Evolutionary conservation across 495 filamentous ascomycete species (phyloP), one percentile per base, ranked within the genome.

Genomic region (Neurospora tetrasperma): DNA sequence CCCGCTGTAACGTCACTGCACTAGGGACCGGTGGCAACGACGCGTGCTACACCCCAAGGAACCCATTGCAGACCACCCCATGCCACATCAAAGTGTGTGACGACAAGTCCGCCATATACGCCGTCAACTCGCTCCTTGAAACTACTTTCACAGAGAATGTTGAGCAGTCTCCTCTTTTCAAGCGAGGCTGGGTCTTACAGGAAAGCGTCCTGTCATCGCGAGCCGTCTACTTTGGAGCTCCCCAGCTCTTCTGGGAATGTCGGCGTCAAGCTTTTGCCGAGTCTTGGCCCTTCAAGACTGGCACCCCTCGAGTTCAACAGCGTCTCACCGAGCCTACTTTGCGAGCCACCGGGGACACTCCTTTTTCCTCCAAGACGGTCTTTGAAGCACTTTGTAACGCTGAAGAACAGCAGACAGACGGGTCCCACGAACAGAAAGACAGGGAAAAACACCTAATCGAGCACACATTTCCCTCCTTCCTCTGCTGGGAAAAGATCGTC

Each of bases 221-320:
- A 39, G 70, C 74, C 1, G 69, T 75, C 0, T 73, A 75, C 73
- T 74, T 39, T 31, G 72, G 72, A 14, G 72, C 54, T 20, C 42
- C 73, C 46, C 41, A 72, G 18, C 72, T 74, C 12, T 69, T 71
- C 44, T 75, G 74, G 74, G 74, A 75, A 62, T 75, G 74, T 10
- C 54, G 54, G 0, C 54, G 27, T 66, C 54, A 66, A 18, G 54
- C 54, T 10, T 66, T 66, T 8, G 27, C 54, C 27, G 54, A 66
- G 54, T 66, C 54, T 4, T 66, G 54, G 54, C 54, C 54, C 2
- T 18, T 66, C 27, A 66, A 66, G 54, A 66, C 54, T 18, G 54
- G 16, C 27, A 66, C 54, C 2, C 54, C 54, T 27, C 11, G 14
- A 4, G 54, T 18, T 1, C 54, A 18, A 35, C 27, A 66, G 3